These are phyloP conservation scores for Ricinus communis DNA, from an alignment of 345 rosid genomes.

Conservation along the genomic window DNA sequence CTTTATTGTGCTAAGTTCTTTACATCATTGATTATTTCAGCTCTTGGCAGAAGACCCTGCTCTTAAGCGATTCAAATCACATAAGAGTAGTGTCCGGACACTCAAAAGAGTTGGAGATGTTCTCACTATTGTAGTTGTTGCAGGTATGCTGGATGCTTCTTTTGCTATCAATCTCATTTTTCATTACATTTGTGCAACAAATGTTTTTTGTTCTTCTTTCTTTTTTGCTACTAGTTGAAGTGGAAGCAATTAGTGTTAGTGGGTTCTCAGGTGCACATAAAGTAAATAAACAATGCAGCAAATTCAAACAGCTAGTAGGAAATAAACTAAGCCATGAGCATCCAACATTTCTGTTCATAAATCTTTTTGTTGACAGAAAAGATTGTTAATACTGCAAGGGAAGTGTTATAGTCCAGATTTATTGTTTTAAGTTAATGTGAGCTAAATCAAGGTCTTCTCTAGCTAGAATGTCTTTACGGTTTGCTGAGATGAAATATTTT, in stretches of 20 bases:
- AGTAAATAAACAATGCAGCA: background rate
- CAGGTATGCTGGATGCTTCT: conserved; percentile 46
- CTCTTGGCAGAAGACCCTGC: conserved; percentile 78
- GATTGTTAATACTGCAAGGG: too few species aligned
- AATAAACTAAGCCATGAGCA: background rate
- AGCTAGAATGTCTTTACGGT: too few species aligned
- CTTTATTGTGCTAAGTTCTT: background rate
- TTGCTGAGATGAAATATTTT: too few species aligned
- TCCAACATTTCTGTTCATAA: background rate
- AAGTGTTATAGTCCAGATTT: too few species aligned
- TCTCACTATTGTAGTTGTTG: conserved; percentile 77
- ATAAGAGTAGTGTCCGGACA: conserved; percentile 53
- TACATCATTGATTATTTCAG: conserved; percentile 54
- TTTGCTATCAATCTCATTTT: conserved; percentile 2
- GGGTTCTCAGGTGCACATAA: conserved; percentile 1
- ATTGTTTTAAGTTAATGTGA: too few species aligned
- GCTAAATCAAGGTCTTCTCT: too few species aligned
- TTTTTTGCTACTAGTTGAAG: background rate
- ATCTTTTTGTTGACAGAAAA: background rate
- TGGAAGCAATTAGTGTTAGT: background rate
- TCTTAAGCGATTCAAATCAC: conserved; percentile 73
- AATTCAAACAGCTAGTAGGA: background rate
- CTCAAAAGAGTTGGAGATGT: conserved; percentile 75
- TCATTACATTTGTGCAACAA: background rate
- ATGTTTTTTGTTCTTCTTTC: too few species aligned